Evolutionary conservation across 306 rosid genomes (phyloP).

Genomic region (Castanea sativa): DNA sequence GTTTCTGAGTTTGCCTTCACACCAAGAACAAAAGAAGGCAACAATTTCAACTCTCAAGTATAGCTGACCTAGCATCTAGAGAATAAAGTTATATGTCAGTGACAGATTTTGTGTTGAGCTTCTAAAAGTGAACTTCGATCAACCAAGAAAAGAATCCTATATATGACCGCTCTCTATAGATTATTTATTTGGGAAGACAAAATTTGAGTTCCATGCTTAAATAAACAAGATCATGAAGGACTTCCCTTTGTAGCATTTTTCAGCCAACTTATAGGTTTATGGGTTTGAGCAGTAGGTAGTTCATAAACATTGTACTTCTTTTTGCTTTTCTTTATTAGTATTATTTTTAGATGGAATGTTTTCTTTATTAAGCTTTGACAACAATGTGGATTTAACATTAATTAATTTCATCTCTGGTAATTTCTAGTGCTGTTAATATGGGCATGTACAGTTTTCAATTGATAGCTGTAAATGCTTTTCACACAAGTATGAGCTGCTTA

Average conservation of each 20-base stretch:
- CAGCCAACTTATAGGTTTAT: neutral
- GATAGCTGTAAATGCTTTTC: no score
- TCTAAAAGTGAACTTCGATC: neutral
- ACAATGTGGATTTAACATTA: no score
- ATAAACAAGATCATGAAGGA: neutral
- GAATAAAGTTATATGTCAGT: conserved; percentile 3
- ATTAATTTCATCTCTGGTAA: no score
- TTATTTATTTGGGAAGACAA: neutral
- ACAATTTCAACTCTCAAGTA: conserved; percentile 18
- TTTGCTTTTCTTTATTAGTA: no score
- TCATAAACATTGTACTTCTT: no score
- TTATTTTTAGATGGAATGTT: no score
- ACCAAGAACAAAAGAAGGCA: conserved; percentile 18
- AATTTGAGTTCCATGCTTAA: neutral
- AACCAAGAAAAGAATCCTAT: neutral
- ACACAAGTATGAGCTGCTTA: no score
- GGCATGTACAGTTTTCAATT: no score
- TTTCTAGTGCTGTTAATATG: no score
- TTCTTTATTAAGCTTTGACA: no score
- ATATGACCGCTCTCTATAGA: neutral
- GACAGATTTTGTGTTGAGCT: neutral
- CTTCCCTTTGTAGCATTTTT: neutral
- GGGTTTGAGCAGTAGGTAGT: no score
- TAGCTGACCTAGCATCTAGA: conserved; percentile 20
- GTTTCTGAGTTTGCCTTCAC: conserved; percentile 77